A percentile compares a stretch with the other conserved stretches of the same genome.
Evolutionary conservation across 176 grass and related monocot species (phyloP).

Genomic region (Raddia distichophylla): DNA sequence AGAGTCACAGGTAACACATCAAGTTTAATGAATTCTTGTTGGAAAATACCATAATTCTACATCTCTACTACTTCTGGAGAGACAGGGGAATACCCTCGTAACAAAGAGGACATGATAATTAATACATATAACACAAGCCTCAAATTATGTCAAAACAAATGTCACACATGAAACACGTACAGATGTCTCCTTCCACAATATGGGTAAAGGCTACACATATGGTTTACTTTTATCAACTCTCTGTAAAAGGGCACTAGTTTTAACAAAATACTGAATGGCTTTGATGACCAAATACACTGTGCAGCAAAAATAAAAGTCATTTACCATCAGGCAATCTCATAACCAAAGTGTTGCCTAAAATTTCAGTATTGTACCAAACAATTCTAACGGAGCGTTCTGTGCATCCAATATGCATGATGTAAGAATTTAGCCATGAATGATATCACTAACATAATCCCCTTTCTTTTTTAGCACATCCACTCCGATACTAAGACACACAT

Average conservation of each 20-base stretch:
- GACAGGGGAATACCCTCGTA: not conserved
- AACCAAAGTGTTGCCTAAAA: not conserved
- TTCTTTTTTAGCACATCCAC: not conserved
- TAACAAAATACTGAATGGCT: not conserved
- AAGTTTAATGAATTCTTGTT: not conserved
- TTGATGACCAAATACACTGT: not conserved
- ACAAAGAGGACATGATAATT: not conserved
- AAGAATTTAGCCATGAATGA: not conserved
- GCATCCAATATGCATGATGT: not conserved
- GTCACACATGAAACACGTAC: not conserved
- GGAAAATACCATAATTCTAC: not conserved
- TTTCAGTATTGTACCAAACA: not conserved
- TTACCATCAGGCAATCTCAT: not conserved
- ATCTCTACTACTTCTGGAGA: not conserved
- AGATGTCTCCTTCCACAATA: not conserved
- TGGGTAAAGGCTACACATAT: not conserved
- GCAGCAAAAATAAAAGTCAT: not conserved
- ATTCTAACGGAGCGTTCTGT: not conserved
- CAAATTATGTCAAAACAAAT: conserved; percentile 14
- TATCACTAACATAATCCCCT: not conserved
- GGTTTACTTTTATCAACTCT: not conserved
- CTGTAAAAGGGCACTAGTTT: not conserved
- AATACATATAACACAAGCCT: not conserved
- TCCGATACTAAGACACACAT: not conserved
- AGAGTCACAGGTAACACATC: not conserved